Percentiles rank a stretch among this genome's conserved stretches.
phyloP scores from a whole-genome alignment of 2,329 filamentous ascomycete genomes.

The Aspergillus jensenii region DNA sequence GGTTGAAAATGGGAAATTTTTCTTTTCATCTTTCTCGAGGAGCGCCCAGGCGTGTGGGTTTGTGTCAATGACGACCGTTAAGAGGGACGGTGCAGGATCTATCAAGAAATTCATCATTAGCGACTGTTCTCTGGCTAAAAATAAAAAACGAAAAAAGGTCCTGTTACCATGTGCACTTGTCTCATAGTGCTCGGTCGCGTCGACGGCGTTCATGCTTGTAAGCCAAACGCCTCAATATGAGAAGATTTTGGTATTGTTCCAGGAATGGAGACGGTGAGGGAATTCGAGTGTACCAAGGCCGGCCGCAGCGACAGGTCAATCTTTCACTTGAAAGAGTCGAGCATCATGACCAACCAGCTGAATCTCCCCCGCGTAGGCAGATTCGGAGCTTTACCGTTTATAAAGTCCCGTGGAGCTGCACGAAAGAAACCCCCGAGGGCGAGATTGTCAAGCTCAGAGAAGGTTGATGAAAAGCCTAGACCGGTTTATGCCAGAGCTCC shows the following conservation, averaged over 20 bases:
- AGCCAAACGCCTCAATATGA: not conserved
- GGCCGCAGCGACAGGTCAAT: not conserved
- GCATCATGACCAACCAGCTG: not conserved
- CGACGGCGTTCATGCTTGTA: conserved; percentile 62
- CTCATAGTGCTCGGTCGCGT: conserved; percentile 59
- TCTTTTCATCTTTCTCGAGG: conserved; percentile 53
- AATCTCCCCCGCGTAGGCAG: conserved; percentile 2
- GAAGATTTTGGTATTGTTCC: not conserved
- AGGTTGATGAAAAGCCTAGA: not conserved
- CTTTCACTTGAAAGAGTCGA: conserved; percentile 3
- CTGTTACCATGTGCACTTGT: conserved; percentile 44
- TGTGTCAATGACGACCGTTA: conserved; percentile 90
- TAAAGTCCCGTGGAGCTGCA: not conserved
- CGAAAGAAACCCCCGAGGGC: not conserved
- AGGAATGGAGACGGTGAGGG: not conserved
- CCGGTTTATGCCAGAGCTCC: not conserved
- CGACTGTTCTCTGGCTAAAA: no score
- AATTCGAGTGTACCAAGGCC: not conserved
- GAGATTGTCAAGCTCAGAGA: not conserved
- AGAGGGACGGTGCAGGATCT: conserved; percentile 72
- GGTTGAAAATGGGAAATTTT: conserved; percentile 73
- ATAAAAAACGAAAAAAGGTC: not conserved
- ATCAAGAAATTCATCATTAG: conserved; percentile 1
- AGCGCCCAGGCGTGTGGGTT: conserved; percentile 93
- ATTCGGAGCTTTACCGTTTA: not conserved